A percentile compares a stretch with the other conserved stretches of the same genome.
These are phyloP conservation scores for Solanum hybrid DNA, from an alignment of 305 asterid genomes.

Conservation along the genomic window DNA sequence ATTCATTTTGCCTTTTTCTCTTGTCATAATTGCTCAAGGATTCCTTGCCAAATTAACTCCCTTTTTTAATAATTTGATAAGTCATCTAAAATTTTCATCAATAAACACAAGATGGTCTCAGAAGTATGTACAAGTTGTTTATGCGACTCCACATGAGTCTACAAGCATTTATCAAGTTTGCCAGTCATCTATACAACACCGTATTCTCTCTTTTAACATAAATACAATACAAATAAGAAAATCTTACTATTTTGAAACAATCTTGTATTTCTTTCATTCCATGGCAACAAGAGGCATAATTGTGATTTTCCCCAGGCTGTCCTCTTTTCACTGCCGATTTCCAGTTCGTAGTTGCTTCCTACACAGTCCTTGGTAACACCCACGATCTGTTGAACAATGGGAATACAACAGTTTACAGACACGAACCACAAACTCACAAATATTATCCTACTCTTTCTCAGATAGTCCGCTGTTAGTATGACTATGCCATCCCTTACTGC, in stretches of 20 bases:
- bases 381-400: neutral
- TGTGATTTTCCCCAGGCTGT: neutral
- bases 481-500: neutral
- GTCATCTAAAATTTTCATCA: neutral
- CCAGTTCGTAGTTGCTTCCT: neutral
- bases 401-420: neutral
- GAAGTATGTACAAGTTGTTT: neutral
- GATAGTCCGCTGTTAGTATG: neutral
- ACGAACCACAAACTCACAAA: neutral
- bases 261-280: neutral
- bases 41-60: neutral
- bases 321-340: neutral
- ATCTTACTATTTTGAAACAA: neutral
- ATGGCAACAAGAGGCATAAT: neutral
- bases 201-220: neutral
- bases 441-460: neutral
- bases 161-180: neutral
- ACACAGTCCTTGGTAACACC: neutral
- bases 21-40: neutral
- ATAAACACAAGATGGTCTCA: neutral
- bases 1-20: neutral
- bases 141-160: neutral
- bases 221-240: neutral
- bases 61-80: neutral
- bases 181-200: neutral